Evolutionary conservation across 257 asterid genomes (phyloP), one percentile per base, ranked within the genome.

Genomic region (Scutellaria baicalensis): DNA sequence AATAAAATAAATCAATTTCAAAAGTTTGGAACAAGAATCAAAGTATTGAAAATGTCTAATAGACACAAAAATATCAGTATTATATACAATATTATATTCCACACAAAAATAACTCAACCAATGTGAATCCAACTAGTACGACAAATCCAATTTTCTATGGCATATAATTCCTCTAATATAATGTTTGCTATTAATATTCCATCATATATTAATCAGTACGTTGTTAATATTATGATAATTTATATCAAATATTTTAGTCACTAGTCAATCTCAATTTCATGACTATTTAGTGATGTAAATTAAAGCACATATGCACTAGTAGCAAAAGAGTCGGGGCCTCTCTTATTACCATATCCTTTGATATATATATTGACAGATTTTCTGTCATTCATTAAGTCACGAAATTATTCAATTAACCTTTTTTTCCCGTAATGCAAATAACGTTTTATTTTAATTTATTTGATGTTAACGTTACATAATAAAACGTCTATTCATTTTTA

Each of bases 251-350:
- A 27, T 27, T 5, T 27, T n/a, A n/a, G 33, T 27, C 4, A 27
- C 33, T 27, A 27, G 2, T 27, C 33, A 27, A 27, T 27, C 33
- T 27, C 33, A 27, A 27, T 27, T 27, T 27, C 33, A 27, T 27
- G 33, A 2, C 33, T 27, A 27, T 27, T 27, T 27, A 27, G 33
- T 27, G 33, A 27, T 27, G 33, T 27, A 27, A 2, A 27, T 3
- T 27, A 2, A 27, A 27, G 33, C 3, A 16, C 35, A 8, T 9
- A 38, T 9, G n/a, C n/a, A 31, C 36, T 48, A 55, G 49, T 13
- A 66, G 8, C 17, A 49, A 51, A 38, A 31, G 5, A 40, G 39
- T 39, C 73, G 73, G 55, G 73, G 73, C 73, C 56, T 54, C 31
- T 35, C 44, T 45, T 51, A 10, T 51, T 18, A 23, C 62, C 72